A percentile compares a stretch with the other conserved stretches of the same genome.
These are phyloP conservation scores for Pyrenophora graminea DNA, from an alignment of 2,329 filamentous ascomycete genomes.

Conservation along the genomic window DNA sequence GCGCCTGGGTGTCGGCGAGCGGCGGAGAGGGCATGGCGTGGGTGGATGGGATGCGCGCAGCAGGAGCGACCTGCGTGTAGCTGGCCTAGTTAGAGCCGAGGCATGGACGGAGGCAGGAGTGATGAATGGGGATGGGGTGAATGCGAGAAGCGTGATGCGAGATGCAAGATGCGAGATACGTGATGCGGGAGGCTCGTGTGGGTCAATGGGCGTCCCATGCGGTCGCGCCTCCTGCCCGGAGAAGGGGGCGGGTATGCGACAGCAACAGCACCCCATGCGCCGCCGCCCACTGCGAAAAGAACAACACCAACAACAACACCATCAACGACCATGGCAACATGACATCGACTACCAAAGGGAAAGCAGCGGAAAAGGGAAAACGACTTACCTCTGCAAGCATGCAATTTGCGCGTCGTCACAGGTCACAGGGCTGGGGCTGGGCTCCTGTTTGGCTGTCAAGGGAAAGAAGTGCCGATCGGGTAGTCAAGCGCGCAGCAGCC, in stretches of 20 bases:
- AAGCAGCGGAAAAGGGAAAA: constrained; percentile 10
- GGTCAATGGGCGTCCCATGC: constrained; percentile 33
- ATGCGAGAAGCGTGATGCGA: neutral
- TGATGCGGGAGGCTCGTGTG: constrained; percentile 5
- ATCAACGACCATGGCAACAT: constrained; percentile 6
- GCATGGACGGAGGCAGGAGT: constrained; percentile 26
- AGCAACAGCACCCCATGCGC: constrained; percentile 19
- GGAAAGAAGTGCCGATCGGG: constrained; percentile 45
- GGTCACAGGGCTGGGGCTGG: constrained; percentile 43
- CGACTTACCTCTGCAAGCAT: constrained; percentile 45
- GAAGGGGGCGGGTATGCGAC: constrained; percentile 31
- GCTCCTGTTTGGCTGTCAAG: constrained; percentile 42
- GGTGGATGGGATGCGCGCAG: constrained; percentile 29
- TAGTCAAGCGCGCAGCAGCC: constrained; percentile 30
- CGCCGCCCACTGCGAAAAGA: constrained; percentile 8
- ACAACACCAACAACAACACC: constrained; percentile 23
- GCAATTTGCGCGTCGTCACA: constrained; percentile 48
- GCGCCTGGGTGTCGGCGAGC: constrained; percentile 28
- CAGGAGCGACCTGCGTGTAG: constrained; percentile 35
- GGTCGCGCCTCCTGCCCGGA: constrained; percentile 25
- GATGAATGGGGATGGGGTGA: constrained; percentile 20
- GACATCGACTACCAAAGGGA: neutral
- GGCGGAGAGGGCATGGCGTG: constrained; percentile 46
- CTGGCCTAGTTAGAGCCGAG: constrained; percentile 36
- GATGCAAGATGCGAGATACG: neutral